These are phyloP conservation scores for Malus hybrid DNA, from an alignment of 331 rosid genomes.

Conservation along the genomic window DNA sequence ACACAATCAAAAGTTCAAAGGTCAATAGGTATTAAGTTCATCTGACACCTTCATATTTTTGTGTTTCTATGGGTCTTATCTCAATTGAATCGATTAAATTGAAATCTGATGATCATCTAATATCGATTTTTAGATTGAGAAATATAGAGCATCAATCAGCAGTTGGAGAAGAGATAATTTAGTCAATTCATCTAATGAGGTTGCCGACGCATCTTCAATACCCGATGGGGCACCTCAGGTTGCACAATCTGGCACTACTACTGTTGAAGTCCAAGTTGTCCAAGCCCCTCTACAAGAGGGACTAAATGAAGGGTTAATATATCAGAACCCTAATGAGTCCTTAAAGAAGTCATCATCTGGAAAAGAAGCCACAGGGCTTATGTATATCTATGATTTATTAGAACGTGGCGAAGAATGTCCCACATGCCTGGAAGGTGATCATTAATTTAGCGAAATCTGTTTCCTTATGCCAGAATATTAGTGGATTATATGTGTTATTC, in stretches of 20 bases:
- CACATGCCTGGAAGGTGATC: slow-evolving; percentile 33
- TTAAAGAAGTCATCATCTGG: background rate
- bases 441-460: background rate
- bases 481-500: background rate
- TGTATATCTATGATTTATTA: background rate
- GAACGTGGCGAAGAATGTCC: slow-evolving; percentile 29
- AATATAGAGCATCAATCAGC: background rate
- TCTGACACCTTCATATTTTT: background rate
- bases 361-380: background rate
- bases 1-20: background rate
- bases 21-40: background rate
- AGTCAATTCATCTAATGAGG: background rate
- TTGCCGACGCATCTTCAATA: background rate
- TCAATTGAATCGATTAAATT: background rate
- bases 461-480: background rate
- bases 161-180: background rate
- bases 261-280: background rate
- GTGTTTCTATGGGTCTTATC: background rate
- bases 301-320: background rate
- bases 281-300: background rate
- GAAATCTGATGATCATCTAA: background rate
- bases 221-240: background rate
- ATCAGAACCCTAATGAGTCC: background rate
- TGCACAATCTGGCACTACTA: background rate
- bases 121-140: background rate